Evolutionary conservation across 768 basidiomycete genomes (phyloP).

Genomic region (Hemileccinum impolitum): DNA sequence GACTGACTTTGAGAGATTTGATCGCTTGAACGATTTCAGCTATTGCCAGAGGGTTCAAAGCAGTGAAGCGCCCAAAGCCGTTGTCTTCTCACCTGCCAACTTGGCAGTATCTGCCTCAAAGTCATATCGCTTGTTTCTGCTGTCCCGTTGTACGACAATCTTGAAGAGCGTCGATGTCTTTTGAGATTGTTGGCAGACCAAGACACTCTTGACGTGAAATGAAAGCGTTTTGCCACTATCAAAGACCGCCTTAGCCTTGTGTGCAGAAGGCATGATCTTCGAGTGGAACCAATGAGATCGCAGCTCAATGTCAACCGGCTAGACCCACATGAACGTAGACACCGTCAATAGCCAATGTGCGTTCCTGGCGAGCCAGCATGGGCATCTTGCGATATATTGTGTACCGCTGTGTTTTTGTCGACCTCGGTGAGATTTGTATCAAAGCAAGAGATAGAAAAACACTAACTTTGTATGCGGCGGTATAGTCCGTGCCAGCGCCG

Average conservation of each 20-base stretch:
- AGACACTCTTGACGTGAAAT: conserved; percentile 87
- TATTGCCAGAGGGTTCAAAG: conserved; percentile 23
- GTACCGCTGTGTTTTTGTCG: conserved; percentile 60
- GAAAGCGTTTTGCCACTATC: conserved; percentile 89
- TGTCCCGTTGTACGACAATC: conserved; percentile 74
- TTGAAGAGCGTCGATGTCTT: conserved; percentile 85
- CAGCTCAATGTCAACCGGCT: background rate
- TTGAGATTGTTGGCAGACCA: conserved; percentile 76
- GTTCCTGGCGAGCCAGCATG: conserved; percentile 89
- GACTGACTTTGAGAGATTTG: conserved; percentile 55
- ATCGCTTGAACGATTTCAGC: conserved; percentile 79
- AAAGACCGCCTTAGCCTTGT: conserved; percentile 76
- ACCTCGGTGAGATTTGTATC: background rate
- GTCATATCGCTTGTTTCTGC: conserved; percentile 87
- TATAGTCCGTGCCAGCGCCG: conserved; percentile 69
- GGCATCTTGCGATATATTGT: conserved; percentile 93
- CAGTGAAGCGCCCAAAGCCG: background rate
- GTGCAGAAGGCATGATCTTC: conserved; percentile 86
- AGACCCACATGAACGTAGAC: conserved; percentile 80
- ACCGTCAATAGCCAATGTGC: conserved; percentile 91
- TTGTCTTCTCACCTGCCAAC: conserved; percentile 57
- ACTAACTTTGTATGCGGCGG: conserved; percentile 80
- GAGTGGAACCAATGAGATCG: conserved; percentile 7
- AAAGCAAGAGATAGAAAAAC: background rate
- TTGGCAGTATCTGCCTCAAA: conserved; percentile 92